These are phyloP conservation scores for Sporothrix brasiliensis DNA, from an alignment of 2,329 filamentous ascomycete genomes.

Conservation along the genomic window DNA sequence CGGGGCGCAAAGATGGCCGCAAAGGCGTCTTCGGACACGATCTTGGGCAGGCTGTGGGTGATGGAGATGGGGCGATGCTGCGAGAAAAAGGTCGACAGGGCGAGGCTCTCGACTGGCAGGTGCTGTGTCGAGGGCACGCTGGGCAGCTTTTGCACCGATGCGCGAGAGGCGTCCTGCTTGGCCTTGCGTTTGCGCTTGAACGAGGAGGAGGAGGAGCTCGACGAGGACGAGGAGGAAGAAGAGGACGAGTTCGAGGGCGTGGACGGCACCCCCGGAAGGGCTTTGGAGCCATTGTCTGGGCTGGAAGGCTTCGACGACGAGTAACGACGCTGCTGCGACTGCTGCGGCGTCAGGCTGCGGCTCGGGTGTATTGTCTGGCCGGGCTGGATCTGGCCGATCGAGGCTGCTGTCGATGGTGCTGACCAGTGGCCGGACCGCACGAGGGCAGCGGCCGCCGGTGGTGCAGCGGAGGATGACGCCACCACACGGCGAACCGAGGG, in stretches of 20 bases:
- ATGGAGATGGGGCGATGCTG: constrained; percentile 93
- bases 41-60: constrained; percentile 75
- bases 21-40: constrained; percentile 73
- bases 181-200: constrained; percentile 62
- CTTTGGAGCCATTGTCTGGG: constrained; percentile 59
- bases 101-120: constrained; percentile 70
- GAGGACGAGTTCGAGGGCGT: constrained; percentile 46
- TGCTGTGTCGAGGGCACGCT: constrained; percentile 76
- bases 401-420: constrained; percentile 16
- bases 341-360: constrained; percentile 8
- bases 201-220: constrained; percentile 36
- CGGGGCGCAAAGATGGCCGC: constrained; percentile 76
- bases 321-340: constrained; percentile 55
- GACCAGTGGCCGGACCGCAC: constrained; percentile 19
- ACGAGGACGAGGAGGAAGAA: constrained; percentile 27
- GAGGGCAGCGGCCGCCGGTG: constrained; percentile 26
- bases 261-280: constrained; percentile 55
- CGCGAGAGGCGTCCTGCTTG: constrained; percentile 49
- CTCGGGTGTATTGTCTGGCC: constrained; percentile 37
- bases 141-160: constrained; percentile 60
- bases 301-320: constrained; percentile 66
- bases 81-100: constrained; percentile 91
- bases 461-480: constrained; percentile 32
- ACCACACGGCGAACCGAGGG: constrained; percentile 37
- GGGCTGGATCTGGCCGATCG: constrained; percentile 43